These are phyloP conservation scores for Dentipellis fragilis DNA, from an alignment of 768 basidiomycete species.

Conservation along the genomic window DNA sequence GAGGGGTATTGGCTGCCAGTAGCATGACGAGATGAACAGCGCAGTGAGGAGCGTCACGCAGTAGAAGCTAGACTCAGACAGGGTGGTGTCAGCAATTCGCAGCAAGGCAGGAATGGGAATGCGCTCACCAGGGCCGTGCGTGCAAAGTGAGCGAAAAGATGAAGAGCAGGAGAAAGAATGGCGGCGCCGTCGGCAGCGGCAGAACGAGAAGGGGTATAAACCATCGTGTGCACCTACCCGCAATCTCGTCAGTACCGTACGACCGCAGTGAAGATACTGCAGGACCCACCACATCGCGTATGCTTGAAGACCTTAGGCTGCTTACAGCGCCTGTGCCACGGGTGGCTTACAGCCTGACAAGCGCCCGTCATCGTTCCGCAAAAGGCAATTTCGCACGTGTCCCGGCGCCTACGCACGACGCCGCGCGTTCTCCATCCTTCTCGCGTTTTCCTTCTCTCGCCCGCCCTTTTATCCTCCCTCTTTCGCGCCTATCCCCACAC, in stretches of 20 bases:
- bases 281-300: constrained; percentile 48
- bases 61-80: constrained; percentile 50
- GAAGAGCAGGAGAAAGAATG: constrained; percentile 72
- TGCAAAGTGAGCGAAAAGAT: constrained; percentile 69
- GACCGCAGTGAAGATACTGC: background rate
- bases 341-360: background rate
- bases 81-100: background rate
- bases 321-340: background rate
- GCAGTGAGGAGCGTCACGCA: constrained; percentile 76
- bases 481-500: background rate
- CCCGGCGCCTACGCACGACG: background rate
- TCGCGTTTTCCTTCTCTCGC: background rate
- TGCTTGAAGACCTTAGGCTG: background rate
- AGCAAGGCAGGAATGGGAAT: background rate
- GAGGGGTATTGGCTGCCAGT: constrained; percentile 76
- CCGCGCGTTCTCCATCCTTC: background rate
- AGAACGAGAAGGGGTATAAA: constrained; percentile 69
- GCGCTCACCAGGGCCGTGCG: constrained; percentile 69
- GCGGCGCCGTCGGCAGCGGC: constrained; percentile 71
- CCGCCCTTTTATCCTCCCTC: constrained; percentile 1
- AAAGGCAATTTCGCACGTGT: background rate
- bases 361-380: background rate
- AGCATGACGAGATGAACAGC: constrained; percentile 81
- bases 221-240: constrained; percentile 76
- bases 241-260: background rate